A percentile compares a stretch with the other conserved stretches of the same genome.
phyloP scores from a whole-genome alignment of 768 basidiomycete species.

The Ramaria sp. region DNA sequence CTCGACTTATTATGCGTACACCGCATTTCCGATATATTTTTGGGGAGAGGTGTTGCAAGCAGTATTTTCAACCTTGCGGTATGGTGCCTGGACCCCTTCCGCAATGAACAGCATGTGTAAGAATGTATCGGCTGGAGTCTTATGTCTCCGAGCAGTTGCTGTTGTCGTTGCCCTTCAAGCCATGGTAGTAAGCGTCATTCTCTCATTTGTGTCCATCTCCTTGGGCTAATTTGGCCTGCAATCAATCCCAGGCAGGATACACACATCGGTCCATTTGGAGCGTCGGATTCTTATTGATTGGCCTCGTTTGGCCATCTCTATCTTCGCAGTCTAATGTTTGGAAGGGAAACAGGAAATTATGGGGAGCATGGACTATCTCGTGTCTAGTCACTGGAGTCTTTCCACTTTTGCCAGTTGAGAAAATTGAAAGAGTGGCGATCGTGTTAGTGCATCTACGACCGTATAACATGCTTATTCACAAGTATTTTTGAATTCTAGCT shows the following conservation, averaged over 20 bases:
- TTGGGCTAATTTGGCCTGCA: not conserved
- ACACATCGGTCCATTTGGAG: constrained; percentile 65
- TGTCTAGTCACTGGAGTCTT: constrained; percentile 54
- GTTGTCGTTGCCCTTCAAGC: constrained; percentile 39
- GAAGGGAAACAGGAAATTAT: constrained; percentile 7
- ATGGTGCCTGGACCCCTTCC: too few relatives aligned
- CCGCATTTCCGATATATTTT: constrained; percentile 66
- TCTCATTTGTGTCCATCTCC: constrained; percentile 1
- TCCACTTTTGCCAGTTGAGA: constrained; percentile 63
- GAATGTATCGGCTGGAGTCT: constrained; percentile 8
- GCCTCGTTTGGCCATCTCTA: constrained; percentile 51
- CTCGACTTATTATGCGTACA: constrained; percentile 66
- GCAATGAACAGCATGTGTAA: not conserved
- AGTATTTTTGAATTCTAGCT: constrained; percentile 18
- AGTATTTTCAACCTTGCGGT: not conserved
- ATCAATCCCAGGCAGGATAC: constrained; percentile 47
- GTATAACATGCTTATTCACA: not conserved
- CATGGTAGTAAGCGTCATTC: constrained; percentile 53
- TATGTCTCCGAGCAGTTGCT: constrained; percentile 20
- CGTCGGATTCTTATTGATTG: constrained; percentile 47
- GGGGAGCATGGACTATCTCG: constrained; percentile 31
- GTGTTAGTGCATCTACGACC: constrained; percentile 37
- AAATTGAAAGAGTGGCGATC: constrained; percentile 43
- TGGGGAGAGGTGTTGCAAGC: constrained; percentile 43
- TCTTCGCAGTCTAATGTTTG: constrained; percentile 20